Conservation (phyloP, 495 filamentous ascomycete genomes). For the Lasiosphaeris hirsuta region DNA sequence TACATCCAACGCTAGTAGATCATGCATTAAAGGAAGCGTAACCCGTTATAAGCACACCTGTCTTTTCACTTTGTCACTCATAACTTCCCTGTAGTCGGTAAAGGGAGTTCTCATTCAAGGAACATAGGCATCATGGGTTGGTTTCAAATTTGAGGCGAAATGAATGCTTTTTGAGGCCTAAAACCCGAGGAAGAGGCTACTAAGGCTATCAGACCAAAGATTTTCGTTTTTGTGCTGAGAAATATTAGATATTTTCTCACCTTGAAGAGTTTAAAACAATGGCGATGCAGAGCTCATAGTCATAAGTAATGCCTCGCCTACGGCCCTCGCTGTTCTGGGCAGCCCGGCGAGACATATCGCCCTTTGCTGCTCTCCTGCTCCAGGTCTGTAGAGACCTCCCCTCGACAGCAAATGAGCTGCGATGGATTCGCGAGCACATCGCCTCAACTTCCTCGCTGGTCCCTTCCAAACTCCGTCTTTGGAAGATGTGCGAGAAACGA, state of each 20-base stretch:
- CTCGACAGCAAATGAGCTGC: conserved; percentile 73
- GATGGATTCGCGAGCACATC: conserved; percentile 73
- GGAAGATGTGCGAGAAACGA: conserved; percentile 54
- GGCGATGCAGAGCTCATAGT: background rate
- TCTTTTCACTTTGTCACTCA: too few relatives aligned
- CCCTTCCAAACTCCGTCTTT: conserved; percentile 29
- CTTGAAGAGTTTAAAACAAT: background rate
- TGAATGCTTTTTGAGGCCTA: too few relatives aligned
- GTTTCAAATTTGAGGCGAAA: background rate
- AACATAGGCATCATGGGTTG: background rate
- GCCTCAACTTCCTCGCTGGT: conserved; percentile 10
- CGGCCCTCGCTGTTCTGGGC: conserved; percentile 53
- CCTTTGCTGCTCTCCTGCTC: conserved; percentile 64
- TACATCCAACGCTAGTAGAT: too few relatives aligned
- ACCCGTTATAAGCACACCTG: too few relatives aligned
- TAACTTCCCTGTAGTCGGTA: too few relatives aligned
- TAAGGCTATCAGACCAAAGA: too few relatives aligned
- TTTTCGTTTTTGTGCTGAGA: too few relatives aligned
- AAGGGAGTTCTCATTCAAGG: too few relatives aligned
- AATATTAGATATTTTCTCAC: background rate
- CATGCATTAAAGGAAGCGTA: too few relatives aligned
- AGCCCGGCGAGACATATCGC: conserved; percentile 52
- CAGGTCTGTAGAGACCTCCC: conserved; percentile 62
- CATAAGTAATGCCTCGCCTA: conserved; percentile 70
- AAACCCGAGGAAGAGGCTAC: too few relatives aligned